Conservation (phyloP, 148 eudicot genomes). For the Spergularia marina region DNA sequence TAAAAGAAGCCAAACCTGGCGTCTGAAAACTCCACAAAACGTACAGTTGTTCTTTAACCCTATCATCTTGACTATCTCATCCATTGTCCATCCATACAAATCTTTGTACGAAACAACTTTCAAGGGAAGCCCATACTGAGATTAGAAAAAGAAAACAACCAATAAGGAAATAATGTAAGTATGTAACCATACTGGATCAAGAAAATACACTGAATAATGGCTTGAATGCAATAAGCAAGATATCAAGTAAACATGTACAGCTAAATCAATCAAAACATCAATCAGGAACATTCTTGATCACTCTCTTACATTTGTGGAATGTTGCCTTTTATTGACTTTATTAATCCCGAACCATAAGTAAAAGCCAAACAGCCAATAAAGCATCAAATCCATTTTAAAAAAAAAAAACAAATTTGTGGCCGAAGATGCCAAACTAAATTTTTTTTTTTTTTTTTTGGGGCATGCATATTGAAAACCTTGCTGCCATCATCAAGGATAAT, state of each 20-base stretch:
- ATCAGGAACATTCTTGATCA: not conserved
- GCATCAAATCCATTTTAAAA: not conserved
- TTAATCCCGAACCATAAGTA: not conserved
- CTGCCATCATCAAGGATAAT: too few species aligned
- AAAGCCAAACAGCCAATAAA: not conserved
- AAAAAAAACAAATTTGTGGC: too few species aligned
- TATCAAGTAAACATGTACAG: not conserved
- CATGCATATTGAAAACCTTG: not conserved
- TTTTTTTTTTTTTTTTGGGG: too few species aligned
- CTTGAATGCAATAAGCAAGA: slow-evolving; percentile 4
- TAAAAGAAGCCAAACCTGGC: slow-evolving; percentile 60
- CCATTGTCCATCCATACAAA: slow-evolving; percentile 99
- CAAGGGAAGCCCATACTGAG: slow-evolving; percentile 89
- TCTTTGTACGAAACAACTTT: slow-evolving; percentile 97
- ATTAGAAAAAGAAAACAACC: not conserved
- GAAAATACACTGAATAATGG: not conserved
- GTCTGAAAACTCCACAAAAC: slow-evolving; percentile 97
- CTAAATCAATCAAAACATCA: not conserved
- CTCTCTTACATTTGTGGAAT: too few species aligned
- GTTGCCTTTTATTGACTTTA: too few species aligned
- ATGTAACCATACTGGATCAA: slow-evolving; percentile 13
- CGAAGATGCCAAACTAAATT: not conserved
- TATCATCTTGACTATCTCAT: slow-evolving; percentile 93
- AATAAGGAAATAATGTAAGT: not conserved
- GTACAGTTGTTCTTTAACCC: slow-evolving; percentile 98